phyloP scores from a whole-genome alignment of 1,284 basidiomycete genomes.

The Coriolopsis trogii region DNA sequence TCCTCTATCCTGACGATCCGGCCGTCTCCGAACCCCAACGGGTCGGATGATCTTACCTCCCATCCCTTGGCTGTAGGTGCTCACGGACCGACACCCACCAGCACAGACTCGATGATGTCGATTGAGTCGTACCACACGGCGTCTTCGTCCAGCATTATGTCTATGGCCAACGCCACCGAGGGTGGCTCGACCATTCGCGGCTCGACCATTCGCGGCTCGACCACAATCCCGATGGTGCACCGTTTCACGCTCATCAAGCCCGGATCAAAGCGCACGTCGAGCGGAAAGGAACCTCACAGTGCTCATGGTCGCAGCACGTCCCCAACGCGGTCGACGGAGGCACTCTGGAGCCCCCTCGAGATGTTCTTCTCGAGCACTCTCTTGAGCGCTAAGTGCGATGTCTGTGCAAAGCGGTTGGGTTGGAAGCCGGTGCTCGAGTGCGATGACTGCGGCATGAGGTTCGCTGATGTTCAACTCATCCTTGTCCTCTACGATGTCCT shows the following conservation, averaged over 20 bases:
- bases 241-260: conserved; percentile 87
- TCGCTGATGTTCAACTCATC: conserved; percentile 26
- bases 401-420: conserved; percentile 81
- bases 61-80: conserved; percentile 28
- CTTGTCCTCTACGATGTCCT: conserved; percentile 13
- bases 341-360: conserved; percentile 75
- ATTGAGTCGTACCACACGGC: conserved; percentile 75
- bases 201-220: conserved; percentile 42
- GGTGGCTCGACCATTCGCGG: conserved; percentile 68
- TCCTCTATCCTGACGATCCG: conserved; percentile 77
- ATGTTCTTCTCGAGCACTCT: conserved; percentile 74
- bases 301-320: conserved; percentile 31
- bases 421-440: conserved; percentile 86
- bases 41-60: conserved; percentile 28
- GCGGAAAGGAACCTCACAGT: conserved; percentile 9
- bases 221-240: conserved; percentile 60
- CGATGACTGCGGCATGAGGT: conserved; percentile 85
- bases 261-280: conserved; percentile 51
- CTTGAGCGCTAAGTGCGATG: conserved; percentile 75
- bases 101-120: conserved; percentile 53
- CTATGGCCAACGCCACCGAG: conserved; percentile 68
- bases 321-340: conserved; percentile 37
- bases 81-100: conserved; percentile 27
- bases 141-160: conserved; percentile 47
- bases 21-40: conserved; percentile 53